These are phyloP conservation scores for Bothriochloa decipiens DNA, from an alignment of 176 grass and related monocot species.

Conservation along the genomic window DNA sequence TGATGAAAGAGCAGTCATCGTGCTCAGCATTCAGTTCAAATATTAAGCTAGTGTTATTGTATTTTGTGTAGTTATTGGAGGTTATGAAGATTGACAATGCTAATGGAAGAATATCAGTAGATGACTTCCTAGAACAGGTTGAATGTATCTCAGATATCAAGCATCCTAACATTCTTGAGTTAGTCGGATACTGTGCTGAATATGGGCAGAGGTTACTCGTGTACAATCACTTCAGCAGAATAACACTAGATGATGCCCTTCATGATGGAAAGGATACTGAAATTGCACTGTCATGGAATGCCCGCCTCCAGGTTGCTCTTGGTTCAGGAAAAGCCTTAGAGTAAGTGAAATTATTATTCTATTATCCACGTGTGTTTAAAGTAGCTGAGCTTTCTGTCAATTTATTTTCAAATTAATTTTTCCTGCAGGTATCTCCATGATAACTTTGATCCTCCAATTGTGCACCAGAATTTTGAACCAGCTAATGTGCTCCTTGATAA, in stretches of 20 bases:
- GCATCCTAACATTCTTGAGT: slow-evolving; percentile 76
- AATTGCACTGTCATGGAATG: slow-evolving; percentile 64
- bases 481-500: slow-evolving; percentile 79
- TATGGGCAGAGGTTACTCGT: slow-evolving; percentile 86
- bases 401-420: slow-evolving; percentile 36
- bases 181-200: slow-evolving; percentile 96
- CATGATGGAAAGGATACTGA: slow-evolving; percentile 60
- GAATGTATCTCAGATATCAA: slow-evolving; percentile 61
- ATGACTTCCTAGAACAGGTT: slow-evolving; percentile 76
- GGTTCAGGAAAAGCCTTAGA: slow-evolving; percentile 89
- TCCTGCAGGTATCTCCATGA: slow-evolving; percentile 82
- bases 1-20: slow-evolving; percentile 10
- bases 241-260: slow-evolving; percentile 79
- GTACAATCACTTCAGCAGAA: slow-evolving; percentile 91
- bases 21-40: slow-evolving; percentile 17
- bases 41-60: slow-evolving; percentile 17
- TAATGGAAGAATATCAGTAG: slow-evolving; percentile 76
- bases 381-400: background rate
- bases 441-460: slow-evolving; percentile 58
- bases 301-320: slow-evolving; percentile 73
- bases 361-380: background rate
- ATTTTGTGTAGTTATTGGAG: slow-evolving; percentile 76
- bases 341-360: slow-evolving; percentile 59
- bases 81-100: slow-evolving; percentile 90
- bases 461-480: slow-evolving; percentile 87